phyloP scores from a whole-genome alignment of 1,284 basidiomycete species.

The Sutorius eximius region DNA sequence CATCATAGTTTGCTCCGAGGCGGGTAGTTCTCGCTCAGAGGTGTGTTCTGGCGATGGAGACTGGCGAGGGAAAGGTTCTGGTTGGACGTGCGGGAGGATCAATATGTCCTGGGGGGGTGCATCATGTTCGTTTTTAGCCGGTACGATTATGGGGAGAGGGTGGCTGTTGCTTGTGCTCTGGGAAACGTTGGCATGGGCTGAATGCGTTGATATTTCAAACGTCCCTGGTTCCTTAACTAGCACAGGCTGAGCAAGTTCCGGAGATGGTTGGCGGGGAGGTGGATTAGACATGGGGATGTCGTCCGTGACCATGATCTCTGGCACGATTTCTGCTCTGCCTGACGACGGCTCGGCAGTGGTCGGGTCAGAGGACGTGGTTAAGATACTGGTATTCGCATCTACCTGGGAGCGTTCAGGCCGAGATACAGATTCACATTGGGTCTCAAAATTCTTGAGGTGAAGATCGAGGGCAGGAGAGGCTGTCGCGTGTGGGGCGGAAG shows the following conservation, averaged over 20 bases:
- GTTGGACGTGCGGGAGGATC: not conserved
- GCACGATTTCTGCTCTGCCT: not conserved
- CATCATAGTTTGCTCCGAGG: slow-evolving; percentile 38
- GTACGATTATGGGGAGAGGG: not conserved
- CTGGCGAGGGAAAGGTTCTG: not conserved
- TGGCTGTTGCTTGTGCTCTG: slow-evolving; percentile 10
- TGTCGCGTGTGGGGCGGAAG: not conserved
- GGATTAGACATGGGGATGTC: not conserved
- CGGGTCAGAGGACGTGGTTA: not conserved
- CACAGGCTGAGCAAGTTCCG: slow-evolving; percentile 1
- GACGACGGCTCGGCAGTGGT: not conserved
- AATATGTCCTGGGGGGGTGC: not conserved
- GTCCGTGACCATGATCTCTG: not conserved
- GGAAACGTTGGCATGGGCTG: not conserved
- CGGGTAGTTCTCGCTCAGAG: not conserved
- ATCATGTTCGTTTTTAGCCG: slow-evolving; percentile 4
- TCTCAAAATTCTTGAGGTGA: slow-evolving; percentile 4
- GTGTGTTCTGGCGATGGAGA: slow-evolving; percentile 4
- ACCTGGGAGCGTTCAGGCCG: not conserved
- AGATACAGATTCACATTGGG: not conserved
- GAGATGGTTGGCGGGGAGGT: slow-evolving; percentile 1
- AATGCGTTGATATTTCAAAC: not conserved
- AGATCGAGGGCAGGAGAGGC: slow-evolving; percentile 9
- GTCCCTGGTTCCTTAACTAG: not conserved
- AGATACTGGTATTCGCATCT: not conserved